Base-by-base conservation (phyloP, 2,329 filamentous ascomycete genomes). In the Fusarium aywerte region DNA sequence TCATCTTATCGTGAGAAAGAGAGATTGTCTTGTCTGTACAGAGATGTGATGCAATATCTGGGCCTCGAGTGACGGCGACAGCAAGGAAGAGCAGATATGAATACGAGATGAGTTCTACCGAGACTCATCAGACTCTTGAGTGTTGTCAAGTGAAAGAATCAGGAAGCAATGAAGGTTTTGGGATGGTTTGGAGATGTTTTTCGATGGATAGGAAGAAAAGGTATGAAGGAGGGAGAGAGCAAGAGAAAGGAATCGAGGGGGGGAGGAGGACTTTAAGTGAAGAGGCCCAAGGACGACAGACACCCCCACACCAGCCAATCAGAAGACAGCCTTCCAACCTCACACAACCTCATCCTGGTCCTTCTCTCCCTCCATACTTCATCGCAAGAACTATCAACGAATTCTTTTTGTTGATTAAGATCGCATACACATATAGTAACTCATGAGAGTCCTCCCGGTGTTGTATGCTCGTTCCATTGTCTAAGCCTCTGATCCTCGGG, bases 221-320 rank as follows among this genome's bases (percentile, higher is more conserved):
- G 31, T 52, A 62, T 62, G 61, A 65, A 73, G 65, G 45, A 62
- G 50, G 51, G 63, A 58, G 68, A 63, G 49, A 53, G 36, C 18
- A 43, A 45, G 54, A 58, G 42, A 60, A 44, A 54, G 51, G 25
- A 39, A 32, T 48, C 32, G 56, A 60, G 65, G 68, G 67, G 45
- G 70, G 58, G 40, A 58, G 49, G 44, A 55, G 64, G 43, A 38
- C 68, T 73, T 72, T 73, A 73, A 62, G 65, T 57, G 44, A 36
- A 35, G 53, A 55, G 39, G 35, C 33, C 52, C 48, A 48, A 40
- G 48, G 39, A 39, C 52, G 40, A 39, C 42, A 32, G 25, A 31
- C n/a, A n/a, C 62, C 70, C 70, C 58, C 45, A 21, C 48, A 20
- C 32, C 18, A 43, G 25, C 70, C 70, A 72, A 73, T 73, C 70